Percentiles rank a stretch among this genome's conserved stretches.
phyloP scores from a whole-genome alignment of 192 early-diverging fungal genomes.

The Entrophospora sp. region DNA sequence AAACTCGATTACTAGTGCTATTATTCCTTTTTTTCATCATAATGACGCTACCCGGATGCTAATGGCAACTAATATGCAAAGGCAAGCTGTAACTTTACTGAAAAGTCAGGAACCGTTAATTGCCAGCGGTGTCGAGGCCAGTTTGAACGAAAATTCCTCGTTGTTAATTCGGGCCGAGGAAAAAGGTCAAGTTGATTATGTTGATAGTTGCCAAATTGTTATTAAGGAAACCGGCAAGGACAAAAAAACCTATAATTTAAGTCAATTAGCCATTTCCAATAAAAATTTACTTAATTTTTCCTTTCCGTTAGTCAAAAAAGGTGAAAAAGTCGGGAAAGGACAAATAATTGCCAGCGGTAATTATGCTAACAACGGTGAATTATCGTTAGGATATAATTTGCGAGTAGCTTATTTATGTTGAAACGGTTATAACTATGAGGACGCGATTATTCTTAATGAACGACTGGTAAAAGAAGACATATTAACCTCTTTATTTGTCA shows the following conservation, averaged over 20 bases:
- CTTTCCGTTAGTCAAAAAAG: background rate
- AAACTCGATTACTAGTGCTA: background rate
- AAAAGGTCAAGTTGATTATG: constrained; percentile 15
- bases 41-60: constrained; percentile 17
- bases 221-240: constrained; percentile 1
- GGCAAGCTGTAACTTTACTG: background rate
- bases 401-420: constrained; percentile 2
- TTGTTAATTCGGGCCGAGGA: background rate
- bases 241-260: background rate
- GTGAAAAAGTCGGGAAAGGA: background rate
- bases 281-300: constrained; percentile 13
- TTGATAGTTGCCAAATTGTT: constrained; percentile 5
- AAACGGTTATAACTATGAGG: constrained; percentile 13
- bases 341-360: constrained; percentile 6
- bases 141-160: background rate
- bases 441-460: background rate
- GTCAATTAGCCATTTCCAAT: background rate
- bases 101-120: constrained; percentile 8
- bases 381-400: constrained; percentile 11
- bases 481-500: constrained; percentile 12
- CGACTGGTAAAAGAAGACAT: constrained; percentile 6
- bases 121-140: background rate
- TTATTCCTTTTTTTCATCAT: constrained; percentile 14
- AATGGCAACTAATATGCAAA: constrained; percentile 7
- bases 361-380: background rate